Evolutionary conservation across 768 basidiomycete species (phyloP), one percentile per base, ranked within the genome.

Genomic region (Tulasnella sp.): DNA sequence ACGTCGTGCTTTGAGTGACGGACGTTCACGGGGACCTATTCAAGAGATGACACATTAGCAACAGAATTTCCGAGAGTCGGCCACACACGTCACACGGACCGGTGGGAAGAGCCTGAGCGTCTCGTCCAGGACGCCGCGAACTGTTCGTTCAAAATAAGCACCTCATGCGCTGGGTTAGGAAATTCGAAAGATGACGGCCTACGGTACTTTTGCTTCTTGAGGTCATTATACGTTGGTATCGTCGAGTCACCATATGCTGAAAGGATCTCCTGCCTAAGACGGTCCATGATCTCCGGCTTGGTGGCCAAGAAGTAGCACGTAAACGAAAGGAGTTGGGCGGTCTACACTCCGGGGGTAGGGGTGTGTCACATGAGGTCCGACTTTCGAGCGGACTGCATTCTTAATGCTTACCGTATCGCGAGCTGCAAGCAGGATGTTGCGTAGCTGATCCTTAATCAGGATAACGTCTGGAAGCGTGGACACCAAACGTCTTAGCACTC

Each of bases 101-200:
- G 85, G 85, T 21, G 85, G 85, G 81, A 85, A 86, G 27, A 86
- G 82, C 8, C 85, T 78, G 36, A 86, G 79, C 0, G 83, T 82
- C 77, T 86, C 85, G 74, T 85, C 83, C 74, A 85, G 83, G 78
- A 84, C 84, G 3, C 83, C 83, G 52, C 85, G 83, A 56, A 83
- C 85, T 86, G 78, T 18, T n/a, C 10, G 39, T 18, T 44, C 44
- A 10, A n/a, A 27, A 27, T 52, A 40, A 44, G 21, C 19, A 48
- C 12, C 31, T 27, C 34, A 68, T 75, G 16, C 18, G 38, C 18
- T 19, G 21, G 44, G 34, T 44, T 80, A 58, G 4, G 18, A 9
- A n/a, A n/a, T 14, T 5, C 27, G 40, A 48, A n/a, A 24, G 27
- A n/a, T 75, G 52, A 72, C 71, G 24, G 10, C 39, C 10, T 38